These are phyloP conservation scores for Aquilaria yunnanensis DNA, from an alignment of 345 rosid species.

Conservation along the genomic window DNA sequence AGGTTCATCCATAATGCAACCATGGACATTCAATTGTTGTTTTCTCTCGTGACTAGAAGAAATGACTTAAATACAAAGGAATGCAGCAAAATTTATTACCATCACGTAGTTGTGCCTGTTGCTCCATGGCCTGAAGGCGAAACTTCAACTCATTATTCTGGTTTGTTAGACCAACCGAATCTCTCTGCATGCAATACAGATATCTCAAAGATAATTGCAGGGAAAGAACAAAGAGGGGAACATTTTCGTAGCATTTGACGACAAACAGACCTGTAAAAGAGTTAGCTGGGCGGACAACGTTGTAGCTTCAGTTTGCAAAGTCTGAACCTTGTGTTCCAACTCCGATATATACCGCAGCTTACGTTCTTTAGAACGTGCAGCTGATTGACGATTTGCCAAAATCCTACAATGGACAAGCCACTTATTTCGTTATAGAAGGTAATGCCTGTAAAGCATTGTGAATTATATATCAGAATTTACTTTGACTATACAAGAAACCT, in stretches of 20 bases:
- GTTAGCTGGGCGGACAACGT: slow-evolving; percentile 95
- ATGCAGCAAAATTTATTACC: slow-evolving; percentile 31
- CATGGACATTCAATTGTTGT: not conserved
- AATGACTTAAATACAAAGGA: not conserved
- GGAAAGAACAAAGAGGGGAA: slow-evolving; percentile 1
- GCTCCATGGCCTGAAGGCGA: slow-evolving; percentile 98
- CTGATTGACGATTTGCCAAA: slow-evolving; percentile 91
- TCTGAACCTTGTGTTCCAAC: slow-evolving; percentile 95
- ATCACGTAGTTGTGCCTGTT: slow-evolving; percentile 90
- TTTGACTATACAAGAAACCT: slow-evolving; percentile 33
- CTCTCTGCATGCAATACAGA: slow-evolving; percentile 47
- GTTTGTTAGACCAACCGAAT: slow-evolving; percentile 82
- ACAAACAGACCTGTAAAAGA: slow-evolving; percentile 58
- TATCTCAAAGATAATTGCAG: slow-evolving; percentile 5
- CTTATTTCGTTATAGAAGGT: not conserved
- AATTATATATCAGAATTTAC: not conserved
- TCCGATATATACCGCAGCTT: slow-evolving; percentile 91
- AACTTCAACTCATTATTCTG: slow-evolving; percentile 93
- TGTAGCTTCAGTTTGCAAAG: slow-evolving; percentile 94
- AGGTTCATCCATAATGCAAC: not conserved
- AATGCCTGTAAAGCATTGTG: no score
- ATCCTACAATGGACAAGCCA: slow-evolving; percentile 40
- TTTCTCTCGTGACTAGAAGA: not conserved
- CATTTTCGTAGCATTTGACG: not conserved
- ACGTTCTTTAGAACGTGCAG: slow-evolving; percentile 95